A percentile compares a stretch with the other conserved stretches of the same genome.
phyloP scores from a whole-genome alignment of 345 rosid genomes.

The Arabidopsis arenosa region DNA sequence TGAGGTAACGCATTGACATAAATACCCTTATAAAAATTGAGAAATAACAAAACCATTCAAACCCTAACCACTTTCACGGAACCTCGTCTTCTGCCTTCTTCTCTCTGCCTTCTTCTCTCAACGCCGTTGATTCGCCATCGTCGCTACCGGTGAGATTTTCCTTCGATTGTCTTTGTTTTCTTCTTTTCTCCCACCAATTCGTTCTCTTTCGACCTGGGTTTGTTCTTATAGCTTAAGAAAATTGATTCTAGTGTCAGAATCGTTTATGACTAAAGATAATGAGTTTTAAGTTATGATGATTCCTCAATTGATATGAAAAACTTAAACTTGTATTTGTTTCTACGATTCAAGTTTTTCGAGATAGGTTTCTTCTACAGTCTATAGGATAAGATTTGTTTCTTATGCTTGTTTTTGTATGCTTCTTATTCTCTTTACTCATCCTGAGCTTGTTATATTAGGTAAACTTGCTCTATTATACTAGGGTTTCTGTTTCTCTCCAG shows the following conservation, averaged over 20 bases:
- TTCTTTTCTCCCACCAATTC: constrained; percentile 5
- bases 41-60: constrained; percentile 33
- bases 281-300: background rate
- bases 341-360: background rate
- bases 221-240: background rate
- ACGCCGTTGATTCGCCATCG: constrained; percentile 37
- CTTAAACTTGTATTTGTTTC: background rate
- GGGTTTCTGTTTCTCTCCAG: background rate
- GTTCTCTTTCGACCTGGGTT: background rate
- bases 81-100: constrained; percentile 24
- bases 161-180: background rate
- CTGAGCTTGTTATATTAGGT: background rate
- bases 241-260: background rate
- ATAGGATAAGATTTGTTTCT: background rate
- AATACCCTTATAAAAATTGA: constrained; percentile 7
- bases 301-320: constrained; percentile 1
- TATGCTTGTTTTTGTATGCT: background rate
- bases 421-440: background rate
- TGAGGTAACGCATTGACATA: constrained; percentile 16
- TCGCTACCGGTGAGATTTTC: constrained; percentile 27
- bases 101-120: constrained; percentile 9
- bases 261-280: background rate
- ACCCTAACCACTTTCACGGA: constrained; percentile 30
- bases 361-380: background rate
- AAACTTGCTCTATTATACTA: background rate